phyloP scores from a whole-genome alignment of 345 rosid genomes.

The Kernera saxatilis region DNA sequence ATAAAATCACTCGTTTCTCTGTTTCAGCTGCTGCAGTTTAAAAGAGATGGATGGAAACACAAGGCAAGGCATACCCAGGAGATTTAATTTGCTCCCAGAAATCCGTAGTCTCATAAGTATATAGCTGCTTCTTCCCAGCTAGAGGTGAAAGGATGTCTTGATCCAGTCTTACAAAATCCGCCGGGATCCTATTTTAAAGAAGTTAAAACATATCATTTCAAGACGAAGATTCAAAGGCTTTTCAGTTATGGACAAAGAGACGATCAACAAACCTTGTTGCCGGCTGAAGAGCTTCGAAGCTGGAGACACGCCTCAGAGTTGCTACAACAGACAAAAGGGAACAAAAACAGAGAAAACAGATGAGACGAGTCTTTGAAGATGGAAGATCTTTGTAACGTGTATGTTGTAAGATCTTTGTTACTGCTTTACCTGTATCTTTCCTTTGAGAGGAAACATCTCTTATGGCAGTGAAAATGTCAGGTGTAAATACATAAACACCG shows the following conservation, averaged over 20 bases:
- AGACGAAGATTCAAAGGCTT: not conserved
- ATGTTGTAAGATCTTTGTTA: not conserved
- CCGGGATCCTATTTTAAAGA: conserved; percentile 45
- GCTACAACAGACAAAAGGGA: conserved; percentile 38
- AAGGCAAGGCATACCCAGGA: conserved; percentile 61
- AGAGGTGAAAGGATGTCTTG: conserved; percentile 94
- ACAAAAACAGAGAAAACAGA: conserved; percentile 2
- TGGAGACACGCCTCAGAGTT: conserved; percentile 74
- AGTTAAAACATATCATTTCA: conserved; percentile 12
- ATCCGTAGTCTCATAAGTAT: conserved; percentile 78
- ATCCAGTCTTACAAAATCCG: conserved; percentile 80
- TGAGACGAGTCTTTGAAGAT: conserved; percentile 6
- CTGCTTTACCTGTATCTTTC: conserved; percentile 64
- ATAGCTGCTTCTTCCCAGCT: conserved; percentile 86
- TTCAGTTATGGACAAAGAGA: not conserved
- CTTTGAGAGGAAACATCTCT: conserved; percentile 58
- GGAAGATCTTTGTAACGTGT: too few species aligned
- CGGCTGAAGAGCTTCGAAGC: conserved; percentile 92
- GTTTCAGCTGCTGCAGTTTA: not conserved
- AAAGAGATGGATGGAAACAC: not conserved
- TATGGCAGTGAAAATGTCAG: conserved; percentile 71
- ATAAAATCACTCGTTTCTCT: not conserved
- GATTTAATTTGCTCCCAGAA: conserved; percentile 98
- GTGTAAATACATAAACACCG: conserved; percentile 80
- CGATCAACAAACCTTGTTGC: conserved; percentile 50